Base-by-base conservation (phyloP, 2,329 filamentous ascomycete genomes). In the Claviceps capensis region DNA sequence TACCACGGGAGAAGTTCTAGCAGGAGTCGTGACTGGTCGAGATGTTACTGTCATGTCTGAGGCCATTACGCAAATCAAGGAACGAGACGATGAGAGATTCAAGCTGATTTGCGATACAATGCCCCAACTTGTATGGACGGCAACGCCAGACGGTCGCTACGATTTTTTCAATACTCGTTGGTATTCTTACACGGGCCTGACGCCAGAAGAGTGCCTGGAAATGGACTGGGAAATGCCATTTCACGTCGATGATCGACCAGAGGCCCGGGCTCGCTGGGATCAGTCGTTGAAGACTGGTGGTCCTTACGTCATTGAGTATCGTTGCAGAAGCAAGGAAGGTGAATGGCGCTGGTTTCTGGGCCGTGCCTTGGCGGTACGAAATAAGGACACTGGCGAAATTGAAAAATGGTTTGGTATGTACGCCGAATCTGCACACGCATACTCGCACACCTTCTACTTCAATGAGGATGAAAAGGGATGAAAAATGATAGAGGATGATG, bases 271-370 rank as follows among this genome's bases (percentile, higher is more conserved):
- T 45, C 69, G 72, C 51, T 90, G 85, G 86, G 62, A 67, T 16
- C 77, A 79, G 56, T 82, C 76, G 8, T 66, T 89, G 2, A 65
- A 65, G 3, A 88, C 84, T 0, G 86, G 86, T 2, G 77, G 84
- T 9, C 77, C 81, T 13, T 89, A 85, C 59, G 72, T 72, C 41
- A 81, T 78, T 0, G 85, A 91, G 60, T 89, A 88, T 57, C 77
- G 86, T 41, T 86, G 82, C 55, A 75, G 70, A 49, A 80, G 75
- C 53, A 77, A 76, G 48, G 76, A 83, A 36, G 86, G 86, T 1
- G 75, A 83, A 52, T 90, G 81, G 79, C 75, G 85, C 50, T 91
- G 86, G 86, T 88, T 89, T 73, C 70, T 91, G 2, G 85, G 82
- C 11, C 75, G 85, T 44, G 86, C 85, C 1, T 64, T 85, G 14